Base-by-base conservation (phyloP, 2,329 filamentous ascomycete genomes). In the Reticulascus tulasneorum region DNA sequence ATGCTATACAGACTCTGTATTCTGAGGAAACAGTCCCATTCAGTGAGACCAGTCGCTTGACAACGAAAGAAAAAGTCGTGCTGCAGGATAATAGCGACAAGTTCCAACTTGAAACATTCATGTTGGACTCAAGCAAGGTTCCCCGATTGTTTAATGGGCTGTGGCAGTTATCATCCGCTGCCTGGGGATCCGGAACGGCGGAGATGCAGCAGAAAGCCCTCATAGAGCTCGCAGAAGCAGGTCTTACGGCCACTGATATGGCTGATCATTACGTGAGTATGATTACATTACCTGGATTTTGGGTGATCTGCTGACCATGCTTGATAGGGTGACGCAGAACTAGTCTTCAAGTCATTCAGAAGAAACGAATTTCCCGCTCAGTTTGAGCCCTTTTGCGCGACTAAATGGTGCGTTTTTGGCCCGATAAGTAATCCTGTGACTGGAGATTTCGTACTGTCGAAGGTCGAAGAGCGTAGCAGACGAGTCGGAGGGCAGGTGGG, bases 181-280 rank as follows among this genome's bases (percentile, higher is more conserved):
- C 53, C 6, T 58, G 54, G 54, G 55, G 56, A 8, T 43, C 33
- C 23, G 18, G 23, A 11, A 36, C 18, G 16, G 42, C 50, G 1
- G 33, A 46, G 19, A 46, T 42, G 26, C 54, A 58, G 29, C 49
- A 55, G 5, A 21, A 35, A 8, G 52, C 52, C 12, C 50, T 62
- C 4, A 20, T 37, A 10, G 43, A 43, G 10, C 46, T 55, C 1
- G 37, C 56, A 2, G 43, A 47, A 23, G 24, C 29, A 9, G 58
- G 59, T 0, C 45, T 60, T 5, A 44, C 40, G 3, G 51, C 53
- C 11, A 45, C 54, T 16, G 57, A 61, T 32, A 60, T 63, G 58
- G 59, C 59, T 4, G 58, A 61, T 37, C 59, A 62, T 28, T 61
- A 63, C 33, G 55, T 56, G 38, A 37, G 54, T 33, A 9, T n/a